Evolutionary conservation across 148 eudicot species (phyloP).

Genomic region (Diospyros lotus): DNA sequence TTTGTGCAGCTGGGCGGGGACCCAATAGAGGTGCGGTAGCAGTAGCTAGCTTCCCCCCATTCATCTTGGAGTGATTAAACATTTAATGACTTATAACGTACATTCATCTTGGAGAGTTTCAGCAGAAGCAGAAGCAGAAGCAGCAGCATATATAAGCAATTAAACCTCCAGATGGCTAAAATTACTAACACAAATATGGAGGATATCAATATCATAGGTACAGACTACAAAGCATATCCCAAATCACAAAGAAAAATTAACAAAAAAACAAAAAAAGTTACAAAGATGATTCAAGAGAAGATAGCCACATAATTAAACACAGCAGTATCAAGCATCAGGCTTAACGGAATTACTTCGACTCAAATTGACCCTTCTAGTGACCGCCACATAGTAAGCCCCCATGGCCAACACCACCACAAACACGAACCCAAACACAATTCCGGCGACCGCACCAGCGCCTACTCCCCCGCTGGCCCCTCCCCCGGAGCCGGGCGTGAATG

Average conservation of each 20-base stretch:
- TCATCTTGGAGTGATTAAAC: no score
- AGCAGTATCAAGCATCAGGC: constrained; percentile 23
- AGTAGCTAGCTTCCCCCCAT: no score
- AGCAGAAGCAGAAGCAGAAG: no score
- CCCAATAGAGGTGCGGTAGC: no score
- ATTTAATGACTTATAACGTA: no score
- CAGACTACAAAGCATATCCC: not conserved
- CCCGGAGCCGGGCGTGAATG: not conserved
- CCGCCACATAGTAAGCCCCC: constrained; percentile 43
- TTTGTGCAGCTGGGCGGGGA: no score
- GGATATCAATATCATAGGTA: not conserved
- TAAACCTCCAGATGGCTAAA: not conserved
- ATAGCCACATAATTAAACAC: no score
- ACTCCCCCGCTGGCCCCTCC: not conserved
- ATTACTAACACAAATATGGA: not conserved
- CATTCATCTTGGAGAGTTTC: no score
- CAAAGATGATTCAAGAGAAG: not conserved
- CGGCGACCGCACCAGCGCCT: constrained; percentile 13
- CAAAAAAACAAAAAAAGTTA: constrained; percentile 17
- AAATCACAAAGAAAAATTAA: not conserved
- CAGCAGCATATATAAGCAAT: no score
- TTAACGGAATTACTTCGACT: constrained; percentile 27
- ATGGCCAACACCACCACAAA: constrained; percentile 36
- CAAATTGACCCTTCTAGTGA: constrained; percentile 34
- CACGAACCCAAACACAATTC: constrained; percentile 30